Conservation (phyloP, 1,139 yeast species). For the Pichia terricola region DNA sequence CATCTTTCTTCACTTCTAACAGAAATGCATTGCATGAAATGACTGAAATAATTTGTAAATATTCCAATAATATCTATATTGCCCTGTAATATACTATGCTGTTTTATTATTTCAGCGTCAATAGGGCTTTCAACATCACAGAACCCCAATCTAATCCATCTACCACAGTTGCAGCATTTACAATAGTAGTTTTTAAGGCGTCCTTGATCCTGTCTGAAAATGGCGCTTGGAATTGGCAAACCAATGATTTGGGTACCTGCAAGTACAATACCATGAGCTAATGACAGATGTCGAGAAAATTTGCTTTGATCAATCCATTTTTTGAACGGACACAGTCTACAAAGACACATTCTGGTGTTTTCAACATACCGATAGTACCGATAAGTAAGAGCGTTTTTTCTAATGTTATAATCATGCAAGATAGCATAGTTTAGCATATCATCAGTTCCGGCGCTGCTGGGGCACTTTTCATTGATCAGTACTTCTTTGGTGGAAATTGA, state of each 20-base stretch:
- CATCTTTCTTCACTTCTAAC: background rate
- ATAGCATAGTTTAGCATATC: no score
- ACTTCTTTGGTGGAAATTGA: no score
- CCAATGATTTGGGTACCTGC: slow-evolving; percentile 1
- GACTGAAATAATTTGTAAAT: slow-evolving; percentile 17
- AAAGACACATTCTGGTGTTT: slow-evolving; percentile 1
- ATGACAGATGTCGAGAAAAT: slow-evolving; percentile 14
- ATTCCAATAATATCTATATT: slow-evolving; percentile 9
- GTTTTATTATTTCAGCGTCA: background rate
- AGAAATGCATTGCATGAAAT: slow-evolving; percentile 15
- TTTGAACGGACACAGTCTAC: slow-evolving; percentile 16
- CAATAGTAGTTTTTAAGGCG: slow-evolving; percentile 14
- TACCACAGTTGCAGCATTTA: slow-evolving; percentile 15
- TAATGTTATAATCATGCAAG: no score
- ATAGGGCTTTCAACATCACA: background rate
- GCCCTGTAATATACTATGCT: background rate
- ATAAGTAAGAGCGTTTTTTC: no score
- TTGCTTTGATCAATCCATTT: slow-evolving; percentile 11
- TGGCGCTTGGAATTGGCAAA: slow-evolving; percentile 14
- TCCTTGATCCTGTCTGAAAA: slow-evolving; percentile 11
- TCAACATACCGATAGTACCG: no score
- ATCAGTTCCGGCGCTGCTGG: no score
- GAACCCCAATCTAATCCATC: slow-evolving; percentile 16
- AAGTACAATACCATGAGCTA: slow-evolving; percentile 16
- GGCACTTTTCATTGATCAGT: no score